Evolutionary conservation across 345 rosid genomes (phyloP), one percentile per base, ranked within the genome.

Genomic region (Eucalyptus regnans): DNA sequence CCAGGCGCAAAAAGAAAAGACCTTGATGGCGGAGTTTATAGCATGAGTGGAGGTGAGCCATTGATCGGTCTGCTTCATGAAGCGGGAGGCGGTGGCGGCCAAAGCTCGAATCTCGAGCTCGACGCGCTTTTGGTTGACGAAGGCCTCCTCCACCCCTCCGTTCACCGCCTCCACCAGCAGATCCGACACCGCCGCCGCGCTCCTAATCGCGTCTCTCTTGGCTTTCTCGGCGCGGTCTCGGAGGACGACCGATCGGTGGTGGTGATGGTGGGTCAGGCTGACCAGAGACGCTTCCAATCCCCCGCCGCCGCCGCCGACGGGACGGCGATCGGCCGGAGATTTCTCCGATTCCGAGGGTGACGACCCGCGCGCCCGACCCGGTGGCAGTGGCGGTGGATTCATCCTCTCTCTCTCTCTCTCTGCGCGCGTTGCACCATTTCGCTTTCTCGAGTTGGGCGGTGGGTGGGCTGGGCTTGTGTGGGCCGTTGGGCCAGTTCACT

Each of bases 11-110:
- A 46, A 29, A 50, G 50, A 31, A 71, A 37, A 37, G 14, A 37
- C 98, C 99, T 96, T 97, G 86, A 97, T 90, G 66, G 98, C 98
- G 50, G 95, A 91, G 91, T 97, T 97, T 48, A 97, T 88, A 76
- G 97, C 95, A 88, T 91, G 96, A 89, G 98, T 90, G 12, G 95
- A 94, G 48, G 96, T 89, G 14, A 96, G 96, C 99, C 99, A 96
- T 48, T 94, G 96, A 93, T 96, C 96, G 37, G 96, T 95, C 88
- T 95, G 99, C 92, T 93, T 97, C 62, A 92, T 92, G 90, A 96
- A 97, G 62, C 94, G 91, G 12, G 92, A 90, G 89, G 97, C 90
- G 25, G 98, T 93, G 7, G 93, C 92, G 6, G 98, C 93, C 43
- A 97, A 90, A 11, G 90, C 89, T 85, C 99, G 95, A 87, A 96